These are phyloP conservation scores for Geotrichum carabidarum DNA, from an alignment of 1,139 yeast genomes.

Conservation along the genomic window DNA sequence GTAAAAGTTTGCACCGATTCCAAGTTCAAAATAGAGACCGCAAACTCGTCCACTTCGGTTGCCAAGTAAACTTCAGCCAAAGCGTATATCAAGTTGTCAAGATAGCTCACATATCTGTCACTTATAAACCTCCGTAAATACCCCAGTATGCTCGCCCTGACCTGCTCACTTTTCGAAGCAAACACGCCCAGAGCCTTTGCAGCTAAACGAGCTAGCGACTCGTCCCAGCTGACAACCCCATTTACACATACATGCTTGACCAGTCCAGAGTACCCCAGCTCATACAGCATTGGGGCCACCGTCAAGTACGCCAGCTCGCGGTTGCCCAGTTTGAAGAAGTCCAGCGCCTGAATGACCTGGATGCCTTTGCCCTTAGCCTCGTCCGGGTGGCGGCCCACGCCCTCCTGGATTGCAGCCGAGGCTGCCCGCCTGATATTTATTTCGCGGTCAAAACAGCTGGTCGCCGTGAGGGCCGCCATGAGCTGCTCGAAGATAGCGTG, in stretches of 20 bases:
- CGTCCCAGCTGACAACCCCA: constrained; percentile 37
- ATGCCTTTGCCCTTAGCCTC: constrained; percentile 37
- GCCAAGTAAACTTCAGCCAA: constrained; percentile 22
- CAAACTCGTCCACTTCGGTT: not conserved
- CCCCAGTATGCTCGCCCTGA: not conserved
- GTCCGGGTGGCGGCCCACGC: constrained; percentile 67
- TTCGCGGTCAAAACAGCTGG: constrained; percentile 67
- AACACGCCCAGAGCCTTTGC: constrained; percentile 28
- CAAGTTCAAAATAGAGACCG: not conserved
- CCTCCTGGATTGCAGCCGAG: constrained; percentile 81
- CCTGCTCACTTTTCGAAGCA: not conserved
- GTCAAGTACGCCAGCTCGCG: constrained; percentile 38
- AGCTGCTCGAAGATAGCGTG: constrained; percentile 27
- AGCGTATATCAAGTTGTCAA: constrained; percentile 26
- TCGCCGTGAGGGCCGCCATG: constrained; percentile 40
- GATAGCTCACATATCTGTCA: not conserved
- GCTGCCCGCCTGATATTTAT: constrained; percentile 73
- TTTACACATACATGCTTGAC: constrained; percentile 24
- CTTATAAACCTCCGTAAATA: not conserved
- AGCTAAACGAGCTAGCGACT: constrained; percentile 41
- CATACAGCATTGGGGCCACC: constrained; percentile 36
- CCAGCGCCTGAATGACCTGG: constrained; percentile 54
- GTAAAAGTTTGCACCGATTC: not conserved
- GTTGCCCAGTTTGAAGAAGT: constrained; percentile 45
- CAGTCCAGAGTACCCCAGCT: constrained; percentile 34